Evolutionary conservation across 352 stramenopile genomes (phyloP), one percentile per base, ranked within the genome.

Genomic region (Phytophthora europaea): DNA sequence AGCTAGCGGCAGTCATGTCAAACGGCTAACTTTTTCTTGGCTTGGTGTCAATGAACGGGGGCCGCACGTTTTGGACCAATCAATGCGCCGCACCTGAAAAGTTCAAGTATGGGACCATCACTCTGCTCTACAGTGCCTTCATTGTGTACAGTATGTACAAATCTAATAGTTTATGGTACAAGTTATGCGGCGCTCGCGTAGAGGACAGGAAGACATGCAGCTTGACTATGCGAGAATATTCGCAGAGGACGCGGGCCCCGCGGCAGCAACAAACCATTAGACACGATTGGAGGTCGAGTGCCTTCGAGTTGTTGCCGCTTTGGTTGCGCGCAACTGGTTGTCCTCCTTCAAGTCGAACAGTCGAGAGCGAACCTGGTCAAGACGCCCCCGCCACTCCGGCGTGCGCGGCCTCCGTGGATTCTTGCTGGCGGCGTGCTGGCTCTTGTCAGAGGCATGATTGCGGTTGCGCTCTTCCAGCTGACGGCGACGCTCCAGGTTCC

Each of bases 401-500:
- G 70, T 70, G n/a, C 52, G 61, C 15, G 70, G 40, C n/a, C 16
- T 62, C 38, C 45, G 62, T 15, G 31, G 9, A 51, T 23, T 57
- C 10, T 59, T 80, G 55, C 45, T 67, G 22, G 0, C 22, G 36
- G 23, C 9, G 12, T 54, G 38, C 13, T 63, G 66, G 15, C 26
- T 22, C 57, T 75, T 83, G 51, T 58, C 33, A 6, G 56, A 38
- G 28, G 66, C 50, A 20, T 73, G 40, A n/a, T 58, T 72, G 22
- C 72, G 72, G 26, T 70, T 80, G 61, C 71, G 67, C 55, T 84
- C 66, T 57, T 84, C 67, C 13, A 81, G 52, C 20, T 79, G 61
- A 23, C 75, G 75, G 18, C 78, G 78, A 10, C 75, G 78, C 28
- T 84, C 72, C 26, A 79, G 20, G 63, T 84, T 84, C 65, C 57